Evolutionary conservation across 1,284 basidiomycete species (phyloP), one percentile per base, ranked within the genome.

Genomic region (Takashimella koratensis): DNA sequence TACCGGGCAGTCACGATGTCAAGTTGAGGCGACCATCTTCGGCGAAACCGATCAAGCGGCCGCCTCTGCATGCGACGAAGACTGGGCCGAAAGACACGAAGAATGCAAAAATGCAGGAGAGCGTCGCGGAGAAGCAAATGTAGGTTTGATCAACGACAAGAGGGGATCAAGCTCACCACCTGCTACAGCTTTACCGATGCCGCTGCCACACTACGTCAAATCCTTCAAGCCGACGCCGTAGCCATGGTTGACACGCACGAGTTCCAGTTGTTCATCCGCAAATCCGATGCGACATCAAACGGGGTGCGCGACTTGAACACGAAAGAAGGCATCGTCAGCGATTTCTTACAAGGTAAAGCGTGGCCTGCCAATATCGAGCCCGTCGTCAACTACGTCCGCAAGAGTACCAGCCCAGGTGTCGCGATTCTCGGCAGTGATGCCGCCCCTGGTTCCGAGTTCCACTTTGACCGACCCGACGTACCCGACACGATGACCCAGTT

Each of bases 161-260:
- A 6, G 48, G 20, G 8, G 16, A 8, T 36, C 30, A 16, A 36
- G 30, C 30, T 36, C 10, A 36, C 30, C 30, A 8, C 30, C 16
- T 22, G 6, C 16, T 45, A 44, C 51, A 46, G 23, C 45, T 55
- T 62, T 50, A 52, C 48, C 24, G 67, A 73, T 46, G 64, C 65
- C 0, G 66, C 69, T 1, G 45, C 54, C 0, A 73, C 71, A 2
- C 47, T 70, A 1, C 60, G 65, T 0, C 48, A 53, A 2, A 63
- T 71, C 10, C 60, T 73, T 19, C 53, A 58, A 4, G 70, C 68
- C 8, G 71, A 73, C 48, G 63, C 65, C 1, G 65, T 73, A 2
- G 59, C 54, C 12, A 62, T 71, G 20, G 53, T 73, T 27, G 58
- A 63, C 43, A 52, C 69, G 44, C 64, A 63, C 42, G 68, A 71